Conservation (phyloP, 2,329 filamentous ascomycete genomes). For the Tolypocladium album region DNA sequence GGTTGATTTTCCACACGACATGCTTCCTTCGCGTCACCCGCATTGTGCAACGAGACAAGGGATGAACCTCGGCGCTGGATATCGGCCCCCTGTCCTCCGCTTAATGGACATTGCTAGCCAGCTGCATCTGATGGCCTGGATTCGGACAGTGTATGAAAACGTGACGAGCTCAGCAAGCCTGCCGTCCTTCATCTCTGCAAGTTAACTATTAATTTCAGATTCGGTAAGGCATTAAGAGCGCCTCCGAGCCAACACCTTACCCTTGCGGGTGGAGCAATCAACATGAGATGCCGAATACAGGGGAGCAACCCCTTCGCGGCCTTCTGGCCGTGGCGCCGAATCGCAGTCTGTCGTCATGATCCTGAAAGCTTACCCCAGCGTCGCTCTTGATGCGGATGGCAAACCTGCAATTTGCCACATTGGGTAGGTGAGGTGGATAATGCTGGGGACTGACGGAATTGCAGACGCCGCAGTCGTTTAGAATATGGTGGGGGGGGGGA, state of each 20-base stretch:
- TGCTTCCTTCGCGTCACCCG: not conserved
- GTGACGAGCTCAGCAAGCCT: not conserved
- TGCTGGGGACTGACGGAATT: not conserved
- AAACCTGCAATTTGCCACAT: conserved; percentile 1
- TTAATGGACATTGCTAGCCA: not conserved
- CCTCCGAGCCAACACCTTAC: not conserved
- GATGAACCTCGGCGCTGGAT: not conserved
- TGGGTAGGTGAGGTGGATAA: not conserved
- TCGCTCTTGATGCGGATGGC: not conserved
- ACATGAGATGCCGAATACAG: not conserved
- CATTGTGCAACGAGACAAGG: not conserved
- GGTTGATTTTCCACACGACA: not conserved
- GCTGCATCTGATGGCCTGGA: not conserved
- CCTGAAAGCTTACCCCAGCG: not conserved
- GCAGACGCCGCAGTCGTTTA: not conserved
- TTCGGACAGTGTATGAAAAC: not conserved
- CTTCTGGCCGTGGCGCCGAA: not conserved
- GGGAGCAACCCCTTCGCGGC: not conserved
- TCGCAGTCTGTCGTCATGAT: not conserved
- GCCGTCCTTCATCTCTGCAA: not conserved
- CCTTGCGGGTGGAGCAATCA: not conserved
- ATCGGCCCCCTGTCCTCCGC: not conserved
- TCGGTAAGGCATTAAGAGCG: not conserved
- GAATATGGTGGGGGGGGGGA: not conserved
- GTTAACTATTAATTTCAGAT: not conserved